phyloP scores from a whole-genome alignment of 2,329 filamentous ascomycete species.

The Ascochyta fabae region DNA sequence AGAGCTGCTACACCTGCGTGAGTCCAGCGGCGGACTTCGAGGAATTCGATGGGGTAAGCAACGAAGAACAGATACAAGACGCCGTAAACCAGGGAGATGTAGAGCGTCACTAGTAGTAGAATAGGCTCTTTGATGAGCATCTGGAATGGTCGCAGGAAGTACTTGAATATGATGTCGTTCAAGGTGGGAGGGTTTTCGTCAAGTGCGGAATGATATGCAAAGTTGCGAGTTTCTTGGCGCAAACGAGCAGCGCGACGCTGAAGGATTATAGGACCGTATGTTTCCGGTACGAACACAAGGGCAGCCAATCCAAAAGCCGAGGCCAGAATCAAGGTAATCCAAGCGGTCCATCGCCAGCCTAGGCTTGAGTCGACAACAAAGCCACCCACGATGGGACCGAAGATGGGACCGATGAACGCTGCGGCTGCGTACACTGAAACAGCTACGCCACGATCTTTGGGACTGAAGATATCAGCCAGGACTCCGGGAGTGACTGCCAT shows the following conservation, averaged over 20 bases:
- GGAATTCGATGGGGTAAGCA: slow-evolving; percentile 72
- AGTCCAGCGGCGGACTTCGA: slow-evolving; percentile 66
- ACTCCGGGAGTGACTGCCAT: slow-evolving; percentile 23
- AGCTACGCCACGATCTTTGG: slow-evolving; percentile 16
- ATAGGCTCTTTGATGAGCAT: slow-evolving; percentile 69
- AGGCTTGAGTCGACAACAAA: not conserved
- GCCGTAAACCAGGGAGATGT: not conserved
- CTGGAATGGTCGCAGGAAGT: slow-evolving; percentile 68
- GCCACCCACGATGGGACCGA: not conserved
- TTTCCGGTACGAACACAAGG: slow-evolving; percentile 58
- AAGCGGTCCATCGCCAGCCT: not conserved
- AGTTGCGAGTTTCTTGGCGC: not conserved
- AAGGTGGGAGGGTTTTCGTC: slow-evolving; percentile 57
- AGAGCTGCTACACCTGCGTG: slow-evolving; percentile 58
- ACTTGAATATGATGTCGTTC: slow-evolving; percentile 66
- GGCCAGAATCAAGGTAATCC: not conserved
- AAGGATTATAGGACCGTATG: slow-evolving; percentile 61
- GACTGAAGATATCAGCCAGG: slow-evolving; percentile 19
- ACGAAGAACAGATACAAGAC: slow-evolving; percentile 52
- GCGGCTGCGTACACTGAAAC: slow-evolving; percentile 20
- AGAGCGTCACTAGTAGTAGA: slow-evolving; percentile 69
- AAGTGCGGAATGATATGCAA: not conserved
- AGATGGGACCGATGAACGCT: slow-evolving; percentile 17
- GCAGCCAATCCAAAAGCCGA: slow-evolving; percentile 51
- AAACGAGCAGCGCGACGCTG: slow-evolving; percentile 38